Evolutionary conservation across 805 yeast genomes (phyloP).

Genomic region (Hanseniaspora lindneri): DNA sequence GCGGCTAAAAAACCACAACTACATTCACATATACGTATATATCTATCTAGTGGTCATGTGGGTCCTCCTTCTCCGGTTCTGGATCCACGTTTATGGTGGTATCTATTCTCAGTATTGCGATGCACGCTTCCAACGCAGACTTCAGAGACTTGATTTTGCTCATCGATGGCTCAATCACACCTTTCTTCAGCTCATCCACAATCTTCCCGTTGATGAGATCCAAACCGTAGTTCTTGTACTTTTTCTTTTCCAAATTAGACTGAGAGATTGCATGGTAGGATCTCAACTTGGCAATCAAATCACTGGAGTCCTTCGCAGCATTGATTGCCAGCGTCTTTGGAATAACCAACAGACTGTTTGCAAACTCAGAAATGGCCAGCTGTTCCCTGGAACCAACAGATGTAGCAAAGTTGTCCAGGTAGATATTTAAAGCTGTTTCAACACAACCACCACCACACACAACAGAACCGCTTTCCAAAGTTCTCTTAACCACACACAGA

Average conservation of each 20-base stretch:
- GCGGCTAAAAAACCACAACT: too few relatives aligned
- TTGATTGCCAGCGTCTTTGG: slow-evolving; percentile 95
- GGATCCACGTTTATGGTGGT: slow-evolving; percentile 97
- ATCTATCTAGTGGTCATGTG: slow-evolving; percentile 75
- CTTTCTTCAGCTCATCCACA: slow-evolving; percentile 69
- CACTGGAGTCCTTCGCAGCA: slow-evolving; percentile 95
- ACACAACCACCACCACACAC: slow-evolving; percentile 99
- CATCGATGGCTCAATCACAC: slow-evolving; percentile 92
- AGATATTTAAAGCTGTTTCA: slow-evolving; percentile 88
- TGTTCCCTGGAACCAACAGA: slow-evolving; percentile 96
- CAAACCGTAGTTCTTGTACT: slow-evolving; percentile 82
- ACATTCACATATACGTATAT: too few relatives aligned
- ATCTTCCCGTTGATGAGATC: slow-evolving; percentile 86
- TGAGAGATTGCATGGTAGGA: slow-evolving; percentile 95
- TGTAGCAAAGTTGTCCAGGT: slow-evolving; percentile 92
- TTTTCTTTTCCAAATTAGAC: slow-evolving; percentile 68
- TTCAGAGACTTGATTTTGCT: slow-evolving; percentile 86
- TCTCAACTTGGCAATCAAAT: slow-evolving; percentile 85
- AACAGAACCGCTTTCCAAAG: slow-evolving; percentile 83
- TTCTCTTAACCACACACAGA: slow-evolving; percentile 84
- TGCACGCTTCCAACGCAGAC: slow-evolving; percentile 94
- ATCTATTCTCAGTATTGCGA: slow-evolving; percentile 92
- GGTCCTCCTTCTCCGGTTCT: slow-evolving; percentile 82
- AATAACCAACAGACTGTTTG: slow-evolving; percentile 72
- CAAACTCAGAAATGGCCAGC: slow-evolving; percentile 95